These are phyloP conservation scores for Trypanosoma conorhini DNA, from an alignment of 208 protist species.

Conservation along the genomic window DNA sequence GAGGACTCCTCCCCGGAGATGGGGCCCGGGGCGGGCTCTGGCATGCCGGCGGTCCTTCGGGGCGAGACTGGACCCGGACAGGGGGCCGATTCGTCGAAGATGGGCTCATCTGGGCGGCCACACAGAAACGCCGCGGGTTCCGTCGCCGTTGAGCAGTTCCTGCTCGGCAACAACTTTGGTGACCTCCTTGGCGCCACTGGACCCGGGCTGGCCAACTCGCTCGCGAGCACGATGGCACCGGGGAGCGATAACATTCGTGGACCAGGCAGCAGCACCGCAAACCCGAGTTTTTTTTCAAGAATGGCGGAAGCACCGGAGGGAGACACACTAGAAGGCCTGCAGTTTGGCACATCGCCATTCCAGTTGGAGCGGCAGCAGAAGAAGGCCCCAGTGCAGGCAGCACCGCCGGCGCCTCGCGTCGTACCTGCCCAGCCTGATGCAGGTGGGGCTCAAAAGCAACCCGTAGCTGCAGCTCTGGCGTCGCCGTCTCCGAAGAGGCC, in stretches of 20 bases:
- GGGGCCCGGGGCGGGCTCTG: neutral
- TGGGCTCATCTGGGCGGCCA: slow-evolving; percentile 24
- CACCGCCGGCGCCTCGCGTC: neutral
- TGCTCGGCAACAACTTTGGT: slow-evolving; percentile 11
- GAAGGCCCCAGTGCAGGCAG: neutral
- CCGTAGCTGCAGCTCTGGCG: neutral
- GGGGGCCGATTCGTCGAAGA: slow-evolving; percentile 11
- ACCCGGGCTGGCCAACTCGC: slow-evolving; percentile 13
- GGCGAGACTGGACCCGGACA: neutral
- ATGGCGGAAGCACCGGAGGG: slow-evolving; percentile 1
- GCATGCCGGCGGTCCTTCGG: neutral
- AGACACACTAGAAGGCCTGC: neutral
- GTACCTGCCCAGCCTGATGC: neutral
- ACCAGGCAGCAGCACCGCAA: slow-evolving; percentile 17
- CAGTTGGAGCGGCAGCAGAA: neutral
- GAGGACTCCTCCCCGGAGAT: neutral
- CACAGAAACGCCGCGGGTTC: slow-evolving; percentile 11
- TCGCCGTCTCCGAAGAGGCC: neutral
- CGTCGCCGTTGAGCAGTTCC: slow-evolving; percentile 30
- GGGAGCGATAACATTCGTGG: slow-evolving; percentile 29
- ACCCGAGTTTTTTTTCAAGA: slow-evolving; percentile 27
- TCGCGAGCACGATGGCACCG: slow-evolving; percentile 24
- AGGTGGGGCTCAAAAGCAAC: neutral
- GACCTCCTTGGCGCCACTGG: neutral
- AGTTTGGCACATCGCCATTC: neutral